Percentiles rank a stretch among this genome's conserved stretches.
Evolutionary conservation across 2,329 filamentous ascomycete species (phyloP).

Genomic region (Xylaria sp.): DNA sequence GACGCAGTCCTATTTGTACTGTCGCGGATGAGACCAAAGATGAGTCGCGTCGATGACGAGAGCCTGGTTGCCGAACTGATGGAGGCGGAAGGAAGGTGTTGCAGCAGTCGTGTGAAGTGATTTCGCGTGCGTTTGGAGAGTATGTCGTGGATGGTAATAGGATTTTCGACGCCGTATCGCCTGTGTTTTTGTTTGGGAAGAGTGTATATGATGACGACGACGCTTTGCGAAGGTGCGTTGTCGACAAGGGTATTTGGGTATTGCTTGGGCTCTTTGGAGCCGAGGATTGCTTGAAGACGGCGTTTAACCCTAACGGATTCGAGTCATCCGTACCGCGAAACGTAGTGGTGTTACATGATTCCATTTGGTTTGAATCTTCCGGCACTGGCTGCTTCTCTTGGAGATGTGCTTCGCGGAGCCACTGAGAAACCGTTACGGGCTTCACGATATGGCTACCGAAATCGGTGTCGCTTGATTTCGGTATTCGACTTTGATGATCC

Average conservation of each 20-base stretch:
- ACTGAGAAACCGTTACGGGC: constrained; percentile 46
- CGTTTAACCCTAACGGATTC: constrained; percentile 51
- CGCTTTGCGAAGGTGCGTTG: constrained; percentile 49
- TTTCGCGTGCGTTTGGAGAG: constrained; percentile 42
- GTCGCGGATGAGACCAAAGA: constrained; percentile 73
- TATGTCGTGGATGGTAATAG: constrained; percentile 62
- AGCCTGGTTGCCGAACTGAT: constrained; percentile 52
- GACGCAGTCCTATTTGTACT: constrained; percentile 75
- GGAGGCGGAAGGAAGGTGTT: constrained; percentile 56
- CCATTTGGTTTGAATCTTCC: constrained; percentile 46
- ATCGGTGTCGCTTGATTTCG: constrained; percentile 40
- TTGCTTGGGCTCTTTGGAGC: constrained; percentile 47
- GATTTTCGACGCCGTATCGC: constrained; percentile 49
- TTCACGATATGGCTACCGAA: constrained; percentile 51
- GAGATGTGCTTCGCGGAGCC: constrained; percentile 49
- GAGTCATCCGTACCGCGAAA: constrained; percentile 38
- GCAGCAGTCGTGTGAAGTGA: constrained; percentile 31
- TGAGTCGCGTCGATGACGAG: constrained; percentile 65
- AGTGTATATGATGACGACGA: constrained; percentile 52
- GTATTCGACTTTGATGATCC: constrained; percentile 49
- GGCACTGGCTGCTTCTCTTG: constrained; percentile 50
- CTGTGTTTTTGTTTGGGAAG: constrained; percentile 50
- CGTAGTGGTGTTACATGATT: constrained; percentile 35
- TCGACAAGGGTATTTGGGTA: constrained; percentile 45
- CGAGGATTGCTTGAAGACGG: constrained; percentile 41